These are phyloP conservation scores for Monascus purpureus DNA, from an alignment of 495 filamentous ascomycete species.

Conservation along the genomic window DNA sequence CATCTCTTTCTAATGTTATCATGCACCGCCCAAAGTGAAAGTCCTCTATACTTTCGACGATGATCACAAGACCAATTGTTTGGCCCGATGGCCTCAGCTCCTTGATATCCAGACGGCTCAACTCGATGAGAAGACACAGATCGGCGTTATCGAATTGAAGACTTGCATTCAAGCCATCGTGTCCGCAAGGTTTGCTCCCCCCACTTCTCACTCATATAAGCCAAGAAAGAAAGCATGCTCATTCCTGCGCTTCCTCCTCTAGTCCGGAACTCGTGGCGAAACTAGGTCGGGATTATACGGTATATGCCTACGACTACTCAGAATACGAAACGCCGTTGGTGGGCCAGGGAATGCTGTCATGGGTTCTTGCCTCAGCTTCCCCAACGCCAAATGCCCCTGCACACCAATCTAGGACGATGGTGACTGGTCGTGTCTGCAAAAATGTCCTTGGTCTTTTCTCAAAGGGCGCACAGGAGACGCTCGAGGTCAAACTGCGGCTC, in stretches of 20 bases:
- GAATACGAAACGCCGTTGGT: constrained; percentile 87
- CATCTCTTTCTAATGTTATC: neutral
- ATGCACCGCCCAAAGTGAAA: constrained; percentile 46
- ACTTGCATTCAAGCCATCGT: constrained; percentile 83
- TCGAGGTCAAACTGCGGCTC: constrained; percentile 87
- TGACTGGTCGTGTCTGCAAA: constrained; percentile 82
- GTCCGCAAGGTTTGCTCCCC: constrained; percentile 41
- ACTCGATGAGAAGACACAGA: constrained; percentile 60
- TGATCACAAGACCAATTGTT: constrained; percentile 75
- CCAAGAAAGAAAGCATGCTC: constrained; percentile 8
- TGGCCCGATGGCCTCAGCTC: constrained; percentile 76
- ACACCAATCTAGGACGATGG: constrained; percentile 52
- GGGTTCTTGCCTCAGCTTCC: constrained; percentile 53
- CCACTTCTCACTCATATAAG: constrained; percentile 2
- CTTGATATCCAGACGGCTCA: constrained; percentile 66
- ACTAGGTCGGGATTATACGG: constrained; percentile 79
- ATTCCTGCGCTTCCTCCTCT: no score
- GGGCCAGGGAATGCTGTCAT: constrained; percentile 91
- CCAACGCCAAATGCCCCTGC: constrained; percentile 40
- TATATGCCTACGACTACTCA: constrained; percentile 95
- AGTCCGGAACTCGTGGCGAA: constrained; percentile 82
- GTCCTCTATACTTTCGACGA: constrained; percentile 94
- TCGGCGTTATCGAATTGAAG: constrained; percentile 82
- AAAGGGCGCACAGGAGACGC: constrained; percentile 70
- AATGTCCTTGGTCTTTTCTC: constrained; percentile 73